These are phyloP conservation scores for Phalaenopsis hybrid DNA, from an alignment of 116 monocot genomes.

Conservation along the genomic window DNA sequence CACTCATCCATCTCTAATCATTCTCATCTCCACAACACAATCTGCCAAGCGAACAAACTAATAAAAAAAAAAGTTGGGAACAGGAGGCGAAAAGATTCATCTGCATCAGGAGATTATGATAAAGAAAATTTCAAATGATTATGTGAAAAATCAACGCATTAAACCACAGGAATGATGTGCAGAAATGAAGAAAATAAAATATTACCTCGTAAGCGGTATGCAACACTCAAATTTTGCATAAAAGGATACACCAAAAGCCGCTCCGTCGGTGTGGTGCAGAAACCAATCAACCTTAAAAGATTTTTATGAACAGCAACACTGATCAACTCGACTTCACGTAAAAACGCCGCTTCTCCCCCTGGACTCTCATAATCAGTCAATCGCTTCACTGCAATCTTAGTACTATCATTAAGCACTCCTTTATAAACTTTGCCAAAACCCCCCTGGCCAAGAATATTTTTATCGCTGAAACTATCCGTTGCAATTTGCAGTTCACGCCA, in stretches of 20 bases:
- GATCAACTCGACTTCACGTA: slow-evolving; percentile 36
- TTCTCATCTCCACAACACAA: background rate
- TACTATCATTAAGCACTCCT: slow-evolving; percentile 29
- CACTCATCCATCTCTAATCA: no score
- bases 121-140: background rate
- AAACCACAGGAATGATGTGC: background rate
- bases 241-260: slow-evolving; percentile 33
- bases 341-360: slow-evolving; percentile 36
- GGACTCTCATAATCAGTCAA: slow-evolving; percentile 39
- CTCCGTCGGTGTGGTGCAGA: slow-evolving; percentile 31
- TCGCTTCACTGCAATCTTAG: slow-evolving; percentile 36
- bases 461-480: slow-evolving; percentile 31
- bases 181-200: background rate
- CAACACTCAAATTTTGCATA: slow-evolving; percentile 32
- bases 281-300: slow-evolving; percentile 33
- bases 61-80: background rate
- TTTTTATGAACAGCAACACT: slow-evolving; percentile 41
- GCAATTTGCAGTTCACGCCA: slow-evolving; percentile 41
- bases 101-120: background rate
- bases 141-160: background rate
- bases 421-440: slow-evolving; percentile 41
- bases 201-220: slow-evolving; percentile 25
- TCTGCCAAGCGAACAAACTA: background rate
- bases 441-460: slow-evolving; percentile 39
- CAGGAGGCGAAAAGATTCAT: background rate